Base-by-base conservation (phyloP, 179 eudicot species). In the Sideroxylon spinosum region DNA sequence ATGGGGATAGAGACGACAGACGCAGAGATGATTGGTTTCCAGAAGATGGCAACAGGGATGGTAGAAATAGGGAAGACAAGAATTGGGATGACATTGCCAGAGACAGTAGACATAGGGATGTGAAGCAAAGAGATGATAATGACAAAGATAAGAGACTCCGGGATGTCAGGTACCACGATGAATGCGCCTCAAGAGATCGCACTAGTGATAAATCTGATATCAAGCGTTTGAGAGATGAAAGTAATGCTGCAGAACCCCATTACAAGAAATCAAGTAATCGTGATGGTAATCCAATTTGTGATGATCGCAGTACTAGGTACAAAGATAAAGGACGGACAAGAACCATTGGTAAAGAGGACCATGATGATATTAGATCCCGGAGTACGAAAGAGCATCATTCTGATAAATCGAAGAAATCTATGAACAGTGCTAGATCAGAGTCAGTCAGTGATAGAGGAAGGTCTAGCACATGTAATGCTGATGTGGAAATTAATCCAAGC, bases 261-360 rank as follows among this genome's bases (percentile, higher is more conserved):
- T 83, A 81, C 60, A 90, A 82, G 82, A 93, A 88, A 76, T 82
- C 88, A 68, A 81, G 77, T 74, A 88, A 87, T 37, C 83, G 83
- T 76, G 94, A 86, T 85, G 82, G 74, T 70, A 85, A 86, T 71
- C 89, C 87, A 6, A 29, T 32, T 73, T 68, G 73, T 84, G 88
- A 86, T 79, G 91, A 90, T 78, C 84, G 85, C 49, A 78, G 80
- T 75, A 66, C 85, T 37, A 88, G 91, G 81, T 89, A 89, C 74
- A 89, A 91, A 83, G 94, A 92, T 28, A 92, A 86, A 77, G 90
- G 86, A 17, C 85, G 88, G 79, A 89, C 89, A 79, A 91, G 88
- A 78, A 83, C 88, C 23, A 84, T 80, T 68, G 90, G 81, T 37
- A 87, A 86, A 76, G 97, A 92, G 76, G 93, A 90, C 52, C 81